Evolutionary conservation across 2,329 filamentous ascomycete species (phyloP).

Genomic region (Kalaharituber pfeilii): DNA sequence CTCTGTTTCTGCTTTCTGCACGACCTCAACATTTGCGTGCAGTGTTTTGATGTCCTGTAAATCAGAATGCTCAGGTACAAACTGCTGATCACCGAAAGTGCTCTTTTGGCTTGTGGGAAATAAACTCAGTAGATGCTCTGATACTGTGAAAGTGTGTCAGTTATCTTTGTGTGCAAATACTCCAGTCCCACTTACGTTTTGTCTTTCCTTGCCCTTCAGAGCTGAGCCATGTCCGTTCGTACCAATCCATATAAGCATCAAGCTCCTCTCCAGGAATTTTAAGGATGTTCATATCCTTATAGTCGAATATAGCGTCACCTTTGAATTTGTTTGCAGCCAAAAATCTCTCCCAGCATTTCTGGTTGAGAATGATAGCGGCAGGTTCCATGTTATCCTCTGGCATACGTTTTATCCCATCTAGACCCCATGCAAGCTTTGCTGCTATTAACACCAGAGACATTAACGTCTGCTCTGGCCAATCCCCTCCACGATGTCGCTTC

Average conservation of each 20-base stretch:
- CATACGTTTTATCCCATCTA: constrained; percentile 41
- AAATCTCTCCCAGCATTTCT: constrained; percentile 48
- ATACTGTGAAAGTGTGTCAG: not conserved
- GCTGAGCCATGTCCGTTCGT: constrained; percentile 46
- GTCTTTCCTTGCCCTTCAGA: constrained; percentile 28
- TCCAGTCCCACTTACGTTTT: too few species aligned
- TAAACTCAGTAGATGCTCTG: not conserved
- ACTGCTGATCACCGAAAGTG: not conserved
- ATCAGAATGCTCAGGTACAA: not conserved
- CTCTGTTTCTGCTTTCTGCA: not conserved
- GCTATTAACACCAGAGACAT: constrained; percentile 54
- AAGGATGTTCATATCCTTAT: constrained; percentile 36
- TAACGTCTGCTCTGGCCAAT: constrained; percentile 55
- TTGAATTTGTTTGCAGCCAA: constrained; percentile 20
- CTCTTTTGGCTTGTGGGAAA: not conserved
- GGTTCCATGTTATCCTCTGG: constrained; percentile 38
- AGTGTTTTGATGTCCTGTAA: not conserved
- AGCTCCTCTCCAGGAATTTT: constrained; percentile 44
- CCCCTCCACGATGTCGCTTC: not conserved
- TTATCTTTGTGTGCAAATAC: not conserved
- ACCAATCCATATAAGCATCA: constrained; percentile 67
- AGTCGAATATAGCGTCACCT: constrained; percentile 15
- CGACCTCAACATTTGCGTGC: not conserved
- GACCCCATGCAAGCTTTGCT: constrained; percentile 62
- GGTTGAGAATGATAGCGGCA: constrained; percentile 46